These are phyloP conservation scores for Debaryomyces tyrocola DNA, from an alignment of 805 yeast species.

Conservation along the genomic window DNA sequence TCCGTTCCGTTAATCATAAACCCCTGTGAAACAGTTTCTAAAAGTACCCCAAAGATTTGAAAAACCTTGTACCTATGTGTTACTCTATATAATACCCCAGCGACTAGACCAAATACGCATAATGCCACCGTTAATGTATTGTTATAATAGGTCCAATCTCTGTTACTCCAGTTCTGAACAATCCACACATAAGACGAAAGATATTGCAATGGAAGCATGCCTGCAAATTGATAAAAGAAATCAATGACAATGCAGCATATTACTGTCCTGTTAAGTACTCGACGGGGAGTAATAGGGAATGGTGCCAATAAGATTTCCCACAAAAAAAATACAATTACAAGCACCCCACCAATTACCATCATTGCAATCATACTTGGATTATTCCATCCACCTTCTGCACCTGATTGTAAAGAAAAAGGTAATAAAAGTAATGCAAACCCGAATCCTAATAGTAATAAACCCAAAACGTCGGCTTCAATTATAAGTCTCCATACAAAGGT, in stretches of 20 bases:
- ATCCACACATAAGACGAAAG: constrained; percentile 35
- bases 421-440: constrained; percentile 39
- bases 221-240: constrained; percentile 29
- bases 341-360: constrained; percentile 39
- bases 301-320: constrained; percentile 38
- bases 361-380: constrained; percentile 45
- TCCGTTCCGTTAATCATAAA: constrained; percentile 16
- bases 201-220: constrained; percentile 25
- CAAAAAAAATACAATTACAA: constrained; percentile 30
- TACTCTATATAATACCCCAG: constrained; percentile 31
- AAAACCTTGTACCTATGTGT: constrained; percentile 37
- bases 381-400: constrained; percentile 32
- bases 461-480: constrained; percentile 40
- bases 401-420: constrained; percentile 35
- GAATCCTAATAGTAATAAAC: constrained; percentile 37
- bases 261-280: constrained; percentile 34
- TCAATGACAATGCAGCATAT: constrained; percentile 32
- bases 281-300: constrained; percentile 35
- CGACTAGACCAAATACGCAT: constrained; percentile 37
- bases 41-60: constrained; percentile 30
- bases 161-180: constrained; percentile 25
- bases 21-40: constrained; percentile 36
- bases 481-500: constrained; percentile 11
- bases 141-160: constrained; percentile 37
- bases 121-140: constrained; percentile 36